Percentiles rank a stretch among this genome's conserved stretches.
These are phyloP conservation scores for Hypoxylon sp. DNA, from an alignment of 2,329 filamentous ascomycete genomes.

Conservation along the genomic window DNA sequence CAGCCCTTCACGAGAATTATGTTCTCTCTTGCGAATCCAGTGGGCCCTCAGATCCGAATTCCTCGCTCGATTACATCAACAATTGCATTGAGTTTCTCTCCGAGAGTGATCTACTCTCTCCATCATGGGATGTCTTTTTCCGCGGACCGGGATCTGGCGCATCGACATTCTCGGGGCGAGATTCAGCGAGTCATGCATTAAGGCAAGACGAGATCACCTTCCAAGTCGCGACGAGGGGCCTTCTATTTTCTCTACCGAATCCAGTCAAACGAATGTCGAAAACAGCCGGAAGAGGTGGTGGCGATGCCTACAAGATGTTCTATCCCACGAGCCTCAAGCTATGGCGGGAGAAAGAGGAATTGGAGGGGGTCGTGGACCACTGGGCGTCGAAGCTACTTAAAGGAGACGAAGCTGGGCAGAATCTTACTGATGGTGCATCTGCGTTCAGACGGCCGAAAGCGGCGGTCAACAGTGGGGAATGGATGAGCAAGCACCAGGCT, in stretches of 20 bases:
- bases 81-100: slow-evolving; percentile 90
- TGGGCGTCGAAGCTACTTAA: slow-evolving; percentile 73
- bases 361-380: slow-evolving; percentile 77
- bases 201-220: slow-evolving; percentile 96
- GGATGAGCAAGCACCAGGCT: slow-evolving; percentile 40
- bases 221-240: slow-evolving; percentile 86
- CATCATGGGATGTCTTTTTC: slow-evolving; percentile 77
- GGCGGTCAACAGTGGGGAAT: slow-evolving; percentile 49
- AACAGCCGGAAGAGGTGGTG: slow-evolving; percentile 58
- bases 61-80: slow-evolving; percentile 81
- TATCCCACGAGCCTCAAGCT: slow-evolving; percentile 88
- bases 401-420: slow-evolving; percentile 59
- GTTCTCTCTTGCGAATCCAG: slow-evolving; percentile 80
- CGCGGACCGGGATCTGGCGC: slow-evolving; percentile 66
- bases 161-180: slow-evolving; percentile 62
- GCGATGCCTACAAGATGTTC: slow-evolving; percentile 87
- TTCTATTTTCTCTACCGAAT: slow-evolving; percentile 85
- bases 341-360: slow-evolving; percentile 86
- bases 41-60: slow-evolving; percentile 62
- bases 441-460: slow-evolving; percentile 62
- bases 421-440: slow-evolving; percentile 60
- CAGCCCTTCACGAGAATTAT: slow-evolving; percentile 94
- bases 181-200: slow-evolving; percentile 77
- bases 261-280: slow-evolving; percentile 80
- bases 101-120: slow-evolving; percentile 85